Conservation (phyloP, 2,329 filamentous ascomycete species). For the Clonostachys solani region DNA sequence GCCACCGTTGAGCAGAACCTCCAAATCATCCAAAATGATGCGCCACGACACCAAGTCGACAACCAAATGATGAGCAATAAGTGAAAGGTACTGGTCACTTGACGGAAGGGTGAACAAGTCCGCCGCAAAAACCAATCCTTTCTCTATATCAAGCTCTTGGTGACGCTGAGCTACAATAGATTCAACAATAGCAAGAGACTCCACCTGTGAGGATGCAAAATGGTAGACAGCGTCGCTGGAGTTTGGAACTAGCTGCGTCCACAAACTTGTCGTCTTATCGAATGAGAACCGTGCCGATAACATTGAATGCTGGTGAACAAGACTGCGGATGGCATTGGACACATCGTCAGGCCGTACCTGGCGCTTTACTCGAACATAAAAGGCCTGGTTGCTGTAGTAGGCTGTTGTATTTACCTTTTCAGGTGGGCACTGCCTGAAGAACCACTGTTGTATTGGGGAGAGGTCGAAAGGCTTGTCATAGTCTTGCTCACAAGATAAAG, state of each 20-base stretch:
- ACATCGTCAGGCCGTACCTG: background rate
- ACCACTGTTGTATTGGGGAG: conserved; percentile 6
- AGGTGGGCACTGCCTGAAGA: background rate
- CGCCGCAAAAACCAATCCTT: conserved; percentile 7
- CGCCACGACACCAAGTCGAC: conserved; percentile 43
- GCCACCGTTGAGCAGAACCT: conserved; percentile 22
- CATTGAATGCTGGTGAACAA: conserved; percentile 13
- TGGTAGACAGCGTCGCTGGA: conserved; percentile 1
- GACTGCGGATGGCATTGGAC: background rate
- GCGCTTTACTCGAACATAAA: background rate
- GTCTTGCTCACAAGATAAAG: conserved; percentile 19
- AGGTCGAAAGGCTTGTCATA: conserved; percentile 29
- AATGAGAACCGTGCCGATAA: conserved; percentile 1
- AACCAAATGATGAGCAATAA: conserved; percentile 28
- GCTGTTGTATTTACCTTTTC: background rate
- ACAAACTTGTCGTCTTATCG: conserved; percentile 1
- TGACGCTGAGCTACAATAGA: conserved; percentile 8
- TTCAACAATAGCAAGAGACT: background rate
- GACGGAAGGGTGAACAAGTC: conserved; percentile 5
- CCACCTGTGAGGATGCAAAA: conserved; percentile 1
- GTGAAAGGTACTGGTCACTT: conserved; percentile 16
- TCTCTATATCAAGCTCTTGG: conserved; percentile 1
- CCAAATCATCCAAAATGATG: conserved; percentile 34
- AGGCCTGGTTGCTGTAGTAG: conserved; percentile 1
- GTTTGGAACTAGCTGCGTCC: conserved; percentile 3